Conservation (phyloP, 305 asterid species). For the Euphrasia arctica region DNA sequence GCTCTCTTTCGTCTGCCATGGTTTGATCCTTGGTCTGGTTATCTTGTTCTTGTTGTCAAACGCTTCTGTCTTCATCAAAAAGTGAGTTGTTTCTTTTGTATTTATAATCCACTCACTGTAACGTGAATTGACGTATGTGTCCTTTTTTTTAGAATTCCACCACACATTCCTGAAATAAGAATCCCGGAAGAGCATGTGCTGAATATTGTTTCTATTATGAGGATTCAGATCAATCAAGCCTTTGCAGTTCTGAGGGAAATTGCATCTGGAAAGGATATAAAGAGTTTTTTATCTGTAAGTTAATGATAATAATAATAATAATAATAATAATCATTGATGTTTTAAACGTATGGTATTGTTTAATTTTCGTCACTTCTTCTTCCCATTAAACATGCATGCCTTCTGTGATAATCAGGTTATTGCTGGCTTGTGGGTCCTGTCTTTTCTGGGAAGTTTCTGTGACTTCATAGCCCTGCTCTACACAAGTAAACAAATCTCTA, state of each 20-base stretch:
- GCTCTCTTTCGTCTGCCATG: slow-evolving; percentile 60
- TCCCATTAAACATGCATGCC: background rate
- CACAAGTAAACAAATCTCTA: slow-evolving; percentile 36
- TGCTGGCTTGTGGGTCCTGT: slow-evolving; percentile 69
- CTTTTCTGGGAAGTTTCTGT: slow-evolving; percentile 62
- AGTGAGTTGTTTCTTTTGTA: slow-evolving; percentile 41
- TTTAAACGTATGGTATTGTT: background rate
- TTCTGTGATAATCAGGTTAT: slow-evolving; percentile 46
- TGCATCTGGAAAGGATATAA: slow-evolving; percentile 68
- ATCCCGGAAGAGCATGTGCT: slow-evolving; percentile 60
- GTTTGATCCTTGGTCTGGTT: slow-evolving; percentile 51
- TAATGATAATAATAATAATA: too few species aligned
- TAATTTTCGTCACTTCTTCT: background rate
- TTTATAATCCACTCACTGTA: background rate
- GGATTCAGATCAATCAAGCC: slow-evolving; percentile 49
- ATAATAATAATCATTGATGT: background rate
- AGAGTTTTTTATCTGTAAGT: slow-evolving; percentile 64
- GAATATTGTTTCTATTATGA: slow-evolving; percentile 50
- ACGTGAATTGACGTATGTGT: background rate
- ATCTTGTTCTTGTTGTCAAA: slow-evolving; percentile 67
- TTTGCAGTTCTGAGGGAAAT: slow-evolving; percentile 58
- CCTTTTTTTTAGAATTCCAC: slow-evolving; percentile 43
- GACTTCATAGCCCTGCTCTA: slow-evolving; percentile 76
- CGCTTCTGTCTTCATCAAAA: slow-evolving; percentile 56
- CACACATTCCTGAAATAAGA: slow-evolving; percentile 57